Conservation (phyloP, 192 early-diverging fungal species). For the Coemansia sp. region DNA sequence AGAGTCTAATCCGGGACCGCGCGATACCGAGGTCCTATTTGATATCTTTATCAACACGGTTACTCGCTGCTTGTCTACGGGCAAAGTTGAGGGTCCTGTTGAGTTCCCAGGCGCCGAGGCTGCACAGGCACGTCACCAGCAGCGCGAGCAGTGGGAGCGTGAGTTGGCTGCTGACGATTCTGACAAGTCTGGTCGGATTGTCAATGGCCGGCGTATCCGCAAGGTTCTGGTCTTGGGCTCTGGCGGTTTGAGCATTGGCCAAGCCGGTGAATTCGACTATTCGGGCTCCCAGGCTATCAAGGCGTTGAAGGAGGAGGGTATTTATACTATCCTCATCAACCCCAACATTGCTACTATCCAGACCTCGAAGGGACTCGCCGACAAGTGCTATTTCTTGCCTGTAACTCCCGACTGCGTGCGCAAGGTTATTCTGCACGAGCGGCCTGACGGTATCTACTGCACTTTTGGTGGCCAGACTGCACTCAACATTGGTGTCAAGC, state of each 20-base stretch:
- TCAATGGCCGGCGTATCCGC: slow-evolving; percentile 67
- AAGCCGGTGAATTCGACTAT: slow-evolving; percentile 99
- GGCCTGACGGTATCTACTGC: slow-evolving; percentile 97
- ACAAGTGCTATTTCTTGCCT: slow-evolving; percentile 97
- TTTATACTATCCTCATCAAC: slow-evolving; percentile 98
- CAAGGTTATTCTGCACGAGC: slow-evolving; percentile 94
- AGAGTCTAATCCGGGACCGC: slow-evolving; percentile 93
- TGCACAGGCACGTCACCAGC: slow-evolving; percentile 36
- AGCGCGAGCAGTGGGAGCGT: slow-evolving; percentile 47
- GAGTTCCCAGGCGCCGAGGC: slow-evolving; percentile 64
- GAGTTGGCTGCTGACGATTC: slow-evolving; percentile 45
- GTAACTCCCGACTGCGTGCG: slow-evolving; percentile 93
- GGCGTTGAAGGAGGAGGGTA: slow-evolving; percentile 94
- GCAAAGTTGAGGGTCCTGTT: slow-evolving; percentile 72
- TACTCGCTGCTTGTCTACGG: slow-evolving; percentile 65
- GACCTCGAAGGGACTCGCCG: slow-evolving; percentile 95
- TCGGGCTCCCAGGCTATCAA: slow-evolving; percentile 98
- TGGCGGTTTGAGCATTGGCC: slow-evolving; percentile 96
- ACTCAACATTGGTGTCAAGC: slow-evolving; percentile 93
- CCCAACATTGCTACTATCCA: slow-evolving; percentile 99
- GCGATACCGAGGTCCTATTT: slow-evolving; percentile 97
- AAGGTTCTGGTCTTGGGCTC: slow-evolving; percentile 97
- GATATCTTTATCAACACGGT: slow-evolving; percentile 88
- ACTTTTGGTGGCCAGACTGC: slow-evolving; percentile 99
- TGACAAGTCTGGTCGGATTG: slow-evolving; percentile 53